A percentile compares a stretch with the other conserved stretches of the same genome.
Conservation (phyloP, 495 filamentous ascomycete species). For the Neurospora sp. region DNA sequence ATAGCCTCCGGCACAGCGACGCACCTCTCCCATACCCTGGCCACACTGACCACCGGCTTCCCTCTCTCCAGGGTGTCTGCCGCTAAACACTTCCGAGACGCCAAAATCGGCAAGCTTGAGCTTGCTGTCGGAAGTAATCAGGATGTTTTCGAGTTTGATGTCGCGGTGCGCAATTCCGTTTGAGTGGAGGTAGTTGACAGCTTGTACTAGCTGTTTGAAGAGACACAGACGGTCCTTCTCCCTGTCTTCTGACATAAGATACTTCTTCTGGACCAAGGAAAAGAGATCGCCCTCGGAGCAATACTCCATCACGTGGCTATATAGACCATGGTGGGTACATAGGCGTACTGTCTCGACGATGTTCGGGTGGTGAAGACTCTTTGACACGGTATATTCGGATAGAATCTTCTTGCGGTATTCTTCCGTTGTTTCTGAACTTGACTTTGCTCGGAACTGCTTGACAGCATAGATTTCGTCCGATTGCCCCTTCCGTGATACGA, state of each 20-base stretch:
- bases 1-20: slow-evolving; percentile 58
- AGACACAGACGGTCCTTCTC: slow-evolving; percentile 62
- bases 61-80: slow-evolving; percentile 59
- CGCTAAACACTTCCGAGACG: slow-evolving; percentile 64
- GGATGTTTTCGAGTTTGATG: slow-evolving; percentile 70
- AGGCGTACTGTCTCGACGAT: slow-evolving; percentile 64
- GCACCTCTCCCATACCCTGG: slow-evolving; percentile 52
- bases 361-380: slow-evolving; percentile 67
- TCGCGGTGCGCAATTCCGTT: slow-evolving; percentile 74
- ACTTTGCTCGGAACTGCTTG: slow-evolving; percentile 64
- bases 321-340: slow-evolving; percentile 54
- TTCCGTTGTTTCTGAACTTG: slow-evolving; percentile 46
- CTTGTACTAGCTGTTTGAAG: slow-evolving; percentile 70
- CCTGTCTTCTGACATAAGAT: slow-evolving; percentile 49
- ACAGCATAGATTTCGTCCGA: slow-evolving; percentile 56
- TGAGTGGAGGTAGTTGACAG: slow-evolving; percentile 57
- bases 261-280: slow-evolving; percentile 51
- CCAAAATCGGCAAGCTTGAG: slow-evolving; percentile 79
- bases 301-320: slow-evolving; percentile 82
- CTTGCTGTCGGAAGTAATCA: slow-evolving; percentile 56
- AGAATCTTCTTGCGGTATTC: slow-evolving; percentile 74
- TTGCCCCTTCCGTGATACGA: slow-evolving; percentile 50
- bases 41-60: slow-evolving; percentile 55
- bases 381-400: slow-evolving; percentile 67
- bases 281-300: slow-evolving; percentile 66